These are phyloP conservation scores for Fomitopsis serialis DNA, from an alignment of 768 basidiomycete species.

Conservation along the genomic window DNA sequence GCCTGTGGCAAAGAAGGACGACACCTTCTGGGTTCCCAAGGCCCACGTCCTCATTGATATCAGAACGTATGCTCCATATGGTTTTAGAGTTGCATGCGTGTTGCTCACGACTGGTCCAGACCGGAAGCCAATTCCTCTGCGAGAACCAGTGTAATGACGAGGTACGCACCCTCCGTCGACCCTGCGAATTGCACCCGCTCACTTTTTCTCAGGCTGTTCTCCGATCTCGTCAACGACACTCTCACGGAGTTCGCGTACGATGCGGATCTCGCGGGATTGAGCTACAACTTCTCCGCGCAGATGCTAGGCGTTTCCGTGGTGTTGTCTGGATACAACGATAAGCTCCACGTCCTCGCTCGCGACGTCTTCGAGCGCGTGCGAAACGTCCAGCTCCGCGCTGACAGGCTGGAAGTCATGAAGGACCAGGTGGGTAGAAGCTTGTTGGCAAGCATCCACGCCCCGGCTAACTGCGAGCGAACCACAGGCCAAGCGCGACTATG, in stretches of 20 bases:
- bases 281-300: constrained; percentile 60
- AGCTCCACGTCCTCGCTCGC: constrained; percentile 67
- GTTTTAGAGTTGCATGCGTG: neutral
- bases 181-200: neutral
- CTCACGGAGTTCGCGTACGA: constrained; percentile 90
- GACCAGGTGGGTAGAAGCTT: constrained; percentile 56
- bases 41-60: constrained; percentile 74
- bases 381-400: constrained; percentile 55
- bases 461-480: neutral
- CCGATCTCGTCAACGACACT: constrained; percentile 83
- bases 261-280: constrained; percentile 85
- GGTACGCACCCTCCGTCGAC: constrained; percentile 30
- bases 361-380: constrained; percentile 68
- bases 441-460: neutral
- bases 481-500: constrained; percentile 72
- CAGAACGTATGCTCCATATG: constrained; percentile 48
- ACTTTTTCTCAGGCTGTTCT: constrained; percentile 53
- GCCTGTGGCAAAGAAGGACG: constrained; percentile 98
- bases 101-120: constrained; percentile 26
- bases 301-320: constrained; percentile 62
- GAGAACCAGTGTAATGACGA: constrained; percentile 66
- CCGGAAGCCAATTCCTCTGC: constrained; percentile 58
- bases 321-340: constrained; percentile 89
- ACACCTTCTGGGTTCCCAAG: constrained; percentile 93
- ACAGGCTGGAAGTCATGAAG: constrained; percentile 75